Evolutionary conservation across 257 asterid genomes (phyloP), one percentile per base, ranked within the genome.

Genomic region (Verbena officinalis): DNA sequence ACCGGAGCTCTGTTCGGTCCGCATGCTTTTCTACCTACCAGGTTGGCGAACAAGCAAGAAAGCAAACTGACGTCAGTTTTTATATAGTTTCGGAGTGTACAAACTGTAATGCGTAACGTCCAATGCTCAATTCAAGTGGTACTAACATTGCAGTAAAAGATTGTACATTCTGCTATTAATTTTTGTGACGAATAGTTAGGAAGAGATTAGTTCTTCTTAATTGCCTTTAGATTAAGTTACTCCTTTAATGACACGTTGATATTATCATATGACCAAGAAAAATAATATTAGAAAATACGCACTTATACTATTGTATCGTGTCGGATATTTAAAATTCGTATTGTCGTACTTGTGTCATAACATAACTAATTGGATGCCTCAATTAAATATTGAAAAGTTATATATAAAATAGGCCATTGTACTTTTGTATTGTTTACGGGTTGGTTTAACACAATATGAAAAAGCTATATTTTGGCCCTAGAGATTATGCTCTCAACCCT

Each of bases 1-100:
- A 55, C 0, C 73, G 27, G 73, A 49, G n/a, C 63, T 45, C 36
- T 40, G 69, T 38, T 39, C 64, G 21, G 34, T 65, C 64, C 71
- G 55, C 67, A 58, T 55, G 64, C 15, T 51, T 36, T 23, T 19
- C 33, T 27, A 24, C 36, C 33, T 8, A 13, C 7, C 60, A 36
- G 7, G 40, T 5, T 36, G 40, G 40, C 10, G 11, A 11, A 36
- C 20, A 19, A 49, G 50, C 1, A 38, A n/a, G 48, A 20, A 10
- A 13, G 17, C 4, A 13, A 13, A n/a, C n/a, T n/a, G n/a, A n/a
- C n/a, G n/a, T n/a, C n/a, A n/a, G n/a, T 13, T 5, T 23, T 9
- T 44, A 31, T 67, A 38, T 3, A 43, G 0, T 12, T 14, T 39
- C 16, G n/a, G 13, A 24, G 50, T 1, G 75, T 56, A 57, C 60